Base-by-base conservation (phyloP, 2,329 filamentous ascomycete species). In the Pseudogymnoascus sp. region DNA sequence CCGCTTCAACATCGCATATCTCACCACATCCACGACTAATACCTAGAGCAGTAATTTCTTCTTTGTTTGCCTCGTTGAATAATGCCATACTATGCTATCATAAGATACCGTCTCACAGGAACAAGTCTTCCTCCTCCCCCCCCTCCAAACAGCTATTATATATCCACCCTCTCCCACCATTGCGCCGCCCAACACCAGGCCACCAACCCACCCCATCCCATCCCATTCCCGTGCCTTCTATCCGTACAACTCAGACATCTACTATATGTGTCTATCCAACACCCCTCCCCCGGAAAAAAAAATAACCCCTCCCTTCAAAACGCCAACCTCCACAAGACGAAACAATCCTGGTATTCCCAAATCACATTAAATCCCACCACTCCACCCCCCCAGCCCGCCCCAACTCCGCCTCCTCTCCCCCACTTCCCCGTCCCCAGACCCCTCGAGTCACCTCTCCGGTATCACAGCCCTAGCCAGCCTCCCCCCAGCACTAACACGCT, bases 401-500 rank as follows among this genome's bases (percentile, higher is more conserved):
- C 44, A 53, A 31, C 44, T 50, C 44, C 23, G 7, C 9, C 44
- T 50, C 15, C 44, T 28, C 26, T 11, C 47, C 26, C n/a, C 21
- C 42, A 17, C 10, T 17, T 53, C 47, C 26, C n/a, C 26, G 13
- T 26, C 26, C 47, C 47, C 15, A 33, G 15, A 31, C 47, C 26
- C 47, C 47, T 53, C 47, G 10, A 19, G 59, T 61, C 59, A 61
- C 9, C 59, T 61, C 31, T 61, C 59, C 17, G 35, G 59, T 17
- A 61, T 61, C 59, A 44, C 35, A 28, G 59, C 59, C 59, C 38
- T 61, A n/a, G 85, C 85, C 72, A 93, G 80, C 68, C 88, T 82
- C 59, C 89, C 89, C 57, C 89, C 89, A 26, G 87, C 89, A 73
- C 89, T 92, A 66, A 90, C 86, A 65, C 90, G 82, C 78, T 95